phyloP scores from a whole-genome alignment of 495 filamentous ascomycete genomes.

The Penicillium samsonianum region DNA sequence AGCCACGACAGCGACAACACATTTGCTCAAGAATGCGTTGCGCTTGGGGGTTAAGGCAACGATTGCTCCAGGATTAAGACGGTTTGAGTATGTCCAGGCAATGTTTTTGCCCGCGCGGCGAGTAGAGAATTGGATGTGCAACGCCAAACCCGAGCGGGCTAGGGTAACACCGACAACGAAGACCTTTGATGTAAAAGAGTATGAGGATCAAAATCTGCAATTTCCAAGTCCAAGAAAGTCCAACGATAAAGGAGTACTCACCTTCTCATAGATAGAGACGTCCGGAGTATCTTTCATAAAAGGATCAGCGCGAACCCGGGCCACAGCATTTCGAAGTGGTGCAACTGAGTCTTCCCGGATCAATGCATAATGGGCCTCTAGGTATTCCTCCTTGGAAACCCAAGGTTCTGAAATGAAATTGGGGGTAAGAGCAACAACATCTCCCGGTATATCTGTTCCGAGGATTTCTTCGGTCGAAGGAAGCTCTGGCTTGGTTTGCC shows the following conservation, averaged over 20 bases:
- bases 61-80: constrained; percentile 67
- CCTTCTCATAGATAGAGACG: constrained; percentile 74
- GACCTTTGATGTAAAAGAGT: constrained; percentile 50
- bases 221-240: neutral
- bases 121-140: constrained; percentile 71
- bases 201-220: neutral
- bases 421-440: constrained; percentile 29
- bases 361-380: constrained; percentile 64
- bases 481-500: constrained; percentile 47
- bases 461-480: constrained; percentile 49
- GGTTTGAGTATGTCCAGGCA: constrained; percentile 73
- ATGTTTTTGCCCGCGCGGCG: constrained; percentile 66
- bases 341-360: constrained; percentile 65
- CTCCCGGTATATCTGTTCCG: constrained; percentile 21
- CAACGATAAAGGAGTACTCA: constrained; percentile 23
- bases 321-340: constrained; percentile 60
- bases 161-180: constrained; percentile 64
- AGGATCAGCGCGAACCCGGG: constrained; percentile 44
- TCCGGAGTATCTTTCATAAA: constrained; percentile 53
- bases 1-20: constrained; percentile 72
- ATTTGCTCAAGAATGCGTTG: constrained; percentile 66
- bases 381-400: constrained; percentile 53
- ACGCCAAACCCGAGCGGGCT: constrained; percentile 61
- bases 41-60: constrained; percentile 67
- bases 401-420: constrained; percentile 49